phyloP scores from a whole-genome alignment of 2,329 filamentous ascomycete species.

The Reticulascus tulasneorum region DNA sequence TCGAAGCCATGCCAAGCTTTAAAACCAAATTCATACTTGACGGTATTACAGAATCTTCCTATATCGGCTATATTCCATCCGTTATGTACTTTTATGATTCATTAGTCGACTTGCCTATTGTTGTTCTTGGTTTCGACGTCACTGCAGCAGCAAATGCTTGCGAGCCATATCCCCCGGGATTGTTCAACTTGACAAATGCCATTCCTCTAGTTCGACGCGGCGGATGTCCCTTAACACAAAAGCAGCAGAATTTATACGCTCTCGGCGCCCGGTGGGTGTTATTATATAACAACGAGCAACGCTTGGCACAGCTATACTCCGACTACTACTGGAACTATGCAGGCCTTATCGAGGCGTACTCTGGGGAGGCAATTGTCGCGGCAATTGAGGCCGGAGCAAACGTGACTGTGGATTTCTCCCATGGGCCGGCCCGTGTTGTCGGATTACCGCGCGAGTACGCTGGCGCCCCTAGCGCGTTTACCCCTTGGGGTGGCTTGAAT shows the following conservation, averaged over 20 bases:
- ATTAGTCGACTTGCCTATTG: conserved; percentile 17
- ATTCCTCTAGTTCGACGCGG: background rate
- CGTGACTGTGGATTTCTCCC: conserved; percentile 21
- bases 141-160: conserved; percentile 18
- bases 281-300: background rate
- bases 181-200: background rate
- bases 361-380: conserved; percentile 23
- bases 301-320: conserved; percentile 12
- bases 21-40: too few relatives aligned
- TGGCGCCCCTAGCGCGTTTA: conserved; percentile 39
- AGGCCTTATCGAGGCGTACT: conserved; percentile 1
- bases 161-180: conserved; percentile 9
- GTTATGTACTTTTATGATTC: background rate
- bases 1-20: too few relatives aligned
- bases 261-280: background rate
- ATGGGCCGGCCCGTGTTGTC: background rate
- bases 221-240: background rate
- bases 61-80: background rate
- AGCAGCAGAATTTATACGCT: background rate
- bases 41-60: conserved; percentile 18
- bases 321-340: conserved; percentile 12
- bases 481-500: conserved; percentile 33
- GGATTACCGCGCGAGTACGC: conserved; percentile 17
- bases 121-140: conserved; percentile 16
- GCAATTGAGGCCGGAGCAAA: conserved; percentile 20